Conservation (phyloP, 306 rosid genomes). For the Quercus ilex region DNA sequence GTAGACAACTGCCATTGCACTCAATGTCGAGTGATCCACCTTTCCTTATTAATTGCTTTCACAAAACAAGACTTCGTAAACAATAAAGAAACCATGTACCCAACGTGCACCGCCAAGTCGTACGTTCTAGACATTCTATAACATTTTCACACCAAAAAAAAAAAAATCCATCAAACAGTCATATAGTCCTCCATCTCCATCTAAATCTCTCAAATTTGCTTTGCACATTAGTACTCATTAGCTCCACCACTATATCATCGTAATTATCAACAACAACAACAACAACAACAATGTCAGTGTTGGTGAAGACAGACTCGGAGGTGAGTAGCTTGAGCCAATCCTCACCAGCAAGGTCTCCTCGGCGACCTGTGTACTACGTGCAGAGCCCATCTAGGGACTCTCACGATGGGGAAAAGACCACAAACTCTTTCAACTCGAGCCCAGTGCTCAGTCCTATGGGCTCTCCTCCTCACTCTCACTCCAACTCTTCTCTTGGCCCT, state of each 20-base stretch:
- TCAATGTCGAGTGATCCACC: constrained; percentile 18
- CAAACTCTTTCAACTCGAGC: constrained; percentile 76
- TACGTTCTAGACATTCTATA: constrained; percentile 37
- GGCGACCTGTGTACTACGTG: constrained; percentile 62
- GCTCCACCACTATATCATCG: neutral
- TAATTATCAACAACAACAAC: too few species aligned
- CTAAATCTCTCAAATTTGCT: neutral
- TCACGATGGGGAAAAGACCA: constrained; percentile 83
- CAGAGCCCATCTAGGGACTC: constrained; percentile 89
- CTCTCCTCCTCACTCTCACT: constrained; percentile 90
- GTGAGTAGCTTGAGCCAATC: constrained; percentile 77
- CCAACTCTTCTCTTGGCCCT: constrained; percentile 83
- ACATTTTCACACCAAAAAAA: neutral
- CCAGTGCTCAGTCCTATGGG: constrained; percentile 84
- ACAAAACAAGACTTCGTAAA: constrained; percentile 27
- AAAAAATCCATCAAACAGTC: neutral
- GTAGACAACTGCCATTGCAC: neutral
- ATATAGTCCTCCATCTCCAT: neutral
- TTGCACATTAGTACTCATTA: too few species aligned
- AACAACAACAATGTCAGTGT: constrained; percentile 31
- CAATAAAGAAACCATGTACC: constrained; percentile 32
- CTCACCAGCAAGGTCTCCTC: constrained; percentile 68
- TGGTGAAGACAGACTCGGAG: constrained; percentile 84
- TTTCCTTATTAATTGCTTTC: constrained; percentile 34
- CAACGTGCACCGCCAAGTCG: constrained; percentile 30